Base-by-base conservation (phyloP, 1,284 basidiomycete genomes). In the Trichosporon faecale region DNA sequence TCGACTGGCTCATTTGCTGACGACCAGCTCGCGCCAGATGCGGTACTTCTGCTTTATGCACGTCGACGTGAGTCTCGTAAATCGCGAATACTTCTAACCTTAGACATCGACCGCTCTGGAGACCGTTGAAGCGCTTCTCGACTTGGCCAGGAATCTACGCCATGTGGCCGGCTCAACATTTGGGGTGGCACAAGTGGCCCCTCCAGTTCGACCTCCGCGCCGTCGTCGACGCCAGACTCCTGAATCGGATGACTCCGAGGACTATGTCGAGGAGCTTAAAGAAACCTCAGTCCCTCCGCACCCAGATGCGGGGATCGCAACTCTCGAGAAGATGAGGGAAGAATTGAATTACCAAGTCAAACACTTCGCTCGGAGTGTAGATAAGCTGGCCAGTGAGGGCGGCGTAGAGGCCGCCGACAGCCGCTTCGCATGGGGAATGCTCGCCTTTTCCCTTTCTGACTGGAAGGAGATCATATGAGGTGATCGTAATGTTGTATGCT, bases 381-480 rank as follows among this genome's bases (percentile, higher is more conserved):
- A 82, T 55, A 70, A 46, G 8, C 70, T 81, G 2, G 72, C 79
- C 4, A 65, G 88, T 86, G 33, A 86, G 85, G 68, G 87, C 87
- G 3, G 81, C 83, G 40, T 85, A 84, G 18, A 88, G n/a, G 65
- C 67, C 0, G 68, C 90, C 64, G 88, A 86, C 37, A 87, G 88
- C 11, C 46, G 64, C 66, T 76, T 60, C 31, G 85, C 88, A 0
- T 94, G 92, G 82, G 89, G 87, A 0, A 87, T 92, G 66, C 84
- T 94, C 61, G 89, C 89, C 3, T 93, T 94, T 80, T 85, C 88
- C 40, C 84, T 94, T 66, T 90, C 93, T 70, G 92, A 93, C 76
- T 94, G 93, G 92, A 90, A 91, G 82, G 69, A 68, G 16, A 16
- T 69, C 23, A 2, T 40, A n/a, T n/a, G n/a, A n/a, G n/a, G n/a